Base-by-base conservation (phyloP, 768 basidiomycete genomes). In the Galerina sulciceps region DNA sequence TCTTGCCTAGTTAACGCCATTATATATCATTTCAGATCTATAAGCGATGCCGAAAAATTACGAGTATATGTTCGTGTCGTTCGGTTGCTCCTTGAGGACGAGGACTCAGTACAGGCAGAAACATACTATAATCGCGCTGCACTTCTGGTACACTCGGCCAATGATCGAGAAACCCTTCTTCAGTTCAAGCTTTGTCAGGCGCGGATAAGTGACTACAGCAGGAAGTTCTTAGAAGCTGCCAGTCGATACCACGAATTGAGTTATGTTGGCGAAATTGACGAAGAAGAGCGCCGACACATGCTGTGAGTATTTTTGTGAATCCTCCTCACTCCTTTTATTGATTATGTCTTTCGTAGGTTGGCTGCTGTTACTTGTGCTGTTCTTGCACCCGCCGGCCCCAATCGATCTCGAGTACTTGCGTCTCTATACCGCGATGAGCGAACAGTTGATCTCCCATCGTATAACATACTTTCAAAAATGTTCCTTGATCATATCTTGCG, bases 61-160 rank as follows among this genome's bases (percentile, higher is more conserved):
- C 84, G 85, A 23, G 83, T 96, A 37, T 97, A 98, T 70, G 88
- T 99, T 58, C 90, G 96, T 57, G 96, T 99, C 63, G 93, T 99
- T 52, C 89, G 97, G 15, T 82, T 99, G 5, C 82, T 97, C 17
- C 82, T 99, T 35, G 96, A 99, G 77, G 95, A 97, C 55, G 95
- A 96, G 71, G 96, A 99, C 69, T 94, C 93, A 4, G 90, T 96
- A 2, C 93, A 95, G 73, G 97, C 97, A n/a, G 96, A 99, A 71
- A 93, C 94, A 2, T 99, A 95, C 75, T 96, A 96, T 73, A 96
- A 96, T 69, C 91, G 97, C 55, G 97, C 97, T 17, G 93, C 94
- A 1, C 84, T 95, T 18, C 84, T 98, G 18, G 88, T 93, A 20
- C 91, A 94, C 71, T 85, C 88, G 14, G 85, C 90, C 38, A 80